Evolutionary conservation across 805 yeast species (phyloP), one percentile per base, ranked within the genome.

Genomic region (Saturnispora zaruensis): DNA sequence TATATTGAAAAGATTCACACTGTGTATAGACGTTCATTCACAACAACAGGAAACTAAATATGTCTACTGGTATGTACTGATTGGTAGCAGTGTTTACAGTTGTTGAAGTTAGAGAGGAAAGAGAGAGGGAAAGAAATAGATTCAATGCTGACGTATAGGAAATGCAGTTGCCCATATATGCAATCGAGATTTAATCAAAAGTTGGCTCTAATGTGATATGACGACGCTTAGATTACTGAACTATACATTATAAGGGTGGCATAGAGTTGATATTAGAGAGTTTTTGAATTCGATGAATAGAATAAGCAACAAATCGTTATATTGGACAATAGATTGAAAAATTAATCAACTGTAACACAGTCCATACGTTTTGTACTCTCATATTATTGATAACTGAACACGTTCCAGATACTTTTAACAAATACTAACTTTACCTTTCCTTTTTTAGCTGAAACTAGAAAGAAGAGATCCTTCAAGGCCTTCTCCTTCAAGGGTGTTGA

Each of bases 401-500:
- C 32, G 13, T 36, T 18, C 23, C 21, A 6, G n/a, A n/a, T 3
- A 18, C 16, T 36, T 36, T 36, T 21, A 36, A 3, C 6, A 16
- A 37, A 45, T 61, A 62, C 65, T 62, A 64, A 64, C 65, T 50
- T 55, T 41, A 28, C 7, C 21, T 23, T 48, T 63, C 56, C 68
- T 61, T n/a, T n/a, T n/a, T n/a, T 70, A 71, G 78, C 74, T 64
- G 78, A 72, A 66, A 57, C 66, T 56, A 79, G 75, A 78, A 85
- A 83, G 84, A 87, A 83, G 87, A 83, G 95, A 86, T 72, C 73
- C 71, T 88, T 90, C 85, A 89, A 84, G 82, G 79, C 95, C 79
- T 90, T 90, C 87, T 83, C 96, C 66, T 93, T 80, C 96, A 89
- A 93, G 77, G 99, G 99, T 76, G 96, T 93, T 71, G 97, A 90